Conservation (phyloP, 2,329 filamentous ascomycete genomes). For the Daldinia eschscholtzii region DNA sequence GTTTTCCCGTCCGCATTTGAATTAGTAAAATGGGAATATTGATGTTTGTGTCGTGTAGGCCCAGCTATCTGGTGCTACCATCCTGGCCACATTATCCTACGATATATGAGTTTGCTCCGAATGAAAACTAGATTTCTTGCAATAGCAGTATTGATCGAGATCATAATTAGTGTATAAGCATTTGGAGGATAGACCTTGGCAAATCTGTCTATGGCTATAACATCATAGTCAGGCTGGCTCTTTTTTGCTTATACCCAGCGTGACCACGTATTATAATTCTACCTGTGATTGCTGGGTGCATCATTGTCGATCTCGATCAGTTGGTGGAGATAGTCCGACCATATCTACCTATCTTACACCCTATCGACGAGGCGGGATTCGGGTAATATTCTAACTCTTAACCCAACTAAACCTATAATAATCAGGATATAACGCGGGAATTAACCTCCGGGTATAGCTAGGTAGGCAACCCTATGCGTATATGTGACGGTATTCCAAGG, state of each 20-base stretch:
- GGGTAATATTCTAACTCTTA: neutral
- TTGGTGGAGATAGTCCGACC: neutral
- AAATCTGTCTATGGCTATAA: neutral
- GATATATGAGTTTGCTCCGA: neutral
- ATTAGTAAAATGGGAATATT: neutral
- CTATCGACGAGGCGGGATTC: conserved; percentile 18
- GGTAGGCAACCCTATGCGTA: neutral
- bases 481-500: neutral
- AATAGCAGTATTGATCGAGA: neutral
- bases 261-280: neutral
- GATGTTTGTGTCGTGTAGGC: neutral
- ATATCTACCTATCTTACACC: conserved; percentile 2
- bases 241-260: neutral
- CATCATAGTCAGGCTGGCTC: neutral
- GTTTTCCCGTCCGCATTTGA: neutral
- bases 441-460: conserved; percentile 16
- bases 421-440: conserved; percentile 21
- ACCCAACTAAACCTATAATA: neutral
- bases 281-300: neutral
- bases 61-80: neutral
- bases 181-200: neutral
- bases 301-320: neutral
- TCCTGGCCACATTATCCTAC: neutral
- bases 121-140: neutral
- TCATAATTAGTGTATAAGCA: neutral